phyloP scores from a whole-genome alignment of 148 eudicot species.

The Simmondsia chinensis region DNA sequence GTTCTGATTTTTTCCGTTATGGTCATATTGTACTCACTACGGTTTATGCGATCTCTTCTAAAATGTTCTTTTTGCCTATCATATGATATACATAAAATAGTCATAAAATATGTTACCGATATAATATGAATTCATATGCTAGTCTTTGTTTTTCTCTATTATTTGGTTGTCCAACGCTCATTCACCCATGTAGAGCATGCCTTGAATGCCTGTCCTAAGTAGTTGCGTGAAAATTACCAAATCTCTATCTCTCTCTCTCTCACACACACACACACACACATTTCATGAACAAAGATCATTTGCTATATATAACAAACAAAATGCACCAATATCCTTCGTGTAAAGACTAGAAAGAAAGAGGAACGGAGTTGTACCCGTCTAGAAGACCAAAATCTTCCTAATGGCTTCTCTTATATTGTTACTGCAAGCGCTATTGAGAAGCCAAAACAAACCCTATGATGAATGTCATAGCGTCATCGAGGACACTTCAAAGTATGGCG shows the following conservation, averaged over 20 bases:
- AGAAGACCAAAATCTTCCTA: neutral
- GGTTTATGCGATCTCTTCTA: too few species aligned
- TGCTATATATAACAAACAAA: too few species aligned
- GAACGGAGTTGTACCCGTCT: neutral
- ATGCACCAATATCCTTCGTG: too few species aligned
- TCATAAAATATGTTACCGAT: too few species aligned
- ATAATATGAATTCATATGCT: neutral
- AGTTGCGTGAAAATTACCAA: neutral
- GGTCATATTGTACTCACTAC: too few species aligned
- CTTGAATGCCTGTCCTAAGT: neutral
- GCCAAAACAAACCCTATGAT: too few species aligned
- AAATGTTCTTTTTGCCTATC: too few species aligned
- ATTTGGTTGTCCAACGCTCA: slow-evolving; percentile 24
- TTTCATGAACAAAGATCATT: too few species aligned
- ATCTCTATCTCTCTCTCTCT: neutral
- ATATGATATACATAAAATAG: too few species aligned
- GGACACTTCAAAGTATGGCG: too few species aligned
- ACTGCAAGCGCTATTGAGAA: slow-evolving; percentile 13
- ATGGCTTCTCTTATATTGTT: slow-evolving; percentile 32
- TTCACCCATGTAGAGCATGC: slow-evolving; percentile 14
- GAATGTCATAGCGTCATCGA: too few species aligned
- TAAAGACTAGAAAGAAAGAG: neutral
- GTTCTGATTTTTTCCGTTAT: too few species aligned
- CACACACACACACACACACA: neutral
- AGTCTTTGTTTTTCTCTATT: neutral